phyloP scores from a whole-genome alignment of 192 early-diverging fungal genomes.

The Entomortierella beljakovae region DNA sequence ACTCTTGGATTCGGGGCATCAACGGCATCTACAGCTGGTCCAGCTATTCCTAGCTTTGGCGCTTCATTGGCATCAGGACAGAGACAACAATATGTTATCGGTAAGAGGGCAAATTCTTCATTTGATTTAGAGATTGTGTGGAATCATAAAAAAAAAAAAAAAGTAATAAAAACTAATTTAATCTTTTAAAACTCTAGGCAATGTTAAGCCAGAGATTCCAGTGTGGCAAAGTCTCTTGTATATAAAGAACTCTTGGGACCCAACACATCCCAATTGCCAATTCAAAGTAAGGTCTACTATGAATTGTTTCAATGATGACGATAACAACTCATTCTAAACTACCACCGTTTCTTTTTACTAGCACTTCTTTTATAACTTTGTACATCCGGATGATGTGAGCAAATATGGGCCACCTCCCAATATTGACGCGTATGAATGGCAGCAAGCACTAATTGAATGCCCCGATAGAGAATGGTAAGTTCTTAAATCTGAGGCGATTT shows the following conservation, averaged over 20 bases:
- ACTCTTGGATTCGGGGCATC: conserved; percentile 34
- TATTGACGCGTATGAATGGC: conserved; percentile 77
- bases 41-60: conserved; percentile 31
- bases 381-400: conserved; percentile 85
- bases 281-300: conserved; percentile 69
- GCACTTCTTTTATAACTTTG: conserved; percentile 97
- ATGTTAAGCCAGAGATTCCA: conserved; percentile 48
- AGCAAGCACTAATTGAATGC: conserved; percentile 87
- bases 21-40: conserved; percentile 31
- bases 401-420: conserved; percentile 80
- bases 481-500: neutral
- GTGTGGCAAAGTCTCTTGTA: conserved; percentile 72
- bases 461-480: conserved; percentile 86
- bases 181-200: conserved; percentile 17
- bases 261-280: conserved; percentile 78
- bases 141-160: no score
- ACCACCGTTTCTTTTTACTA: conserved; percentile 14
- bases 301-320: neutral
- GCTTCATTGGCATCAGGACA: conserved; percentile 55
- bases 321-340: neutral
- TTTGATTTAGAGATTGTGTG: no score
- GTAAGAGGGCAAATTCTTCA: no score
- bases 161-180: no score
- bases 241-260: conserved; percentile 83
- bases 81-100: conserved; percentile 55